A percentile compares a stretch with the other conserved stretches of the same genome.
phyloP scores from a whole-genome alignment of 768 basidiomycete genomes.

The Phaeolepiota aurea region DNA sequence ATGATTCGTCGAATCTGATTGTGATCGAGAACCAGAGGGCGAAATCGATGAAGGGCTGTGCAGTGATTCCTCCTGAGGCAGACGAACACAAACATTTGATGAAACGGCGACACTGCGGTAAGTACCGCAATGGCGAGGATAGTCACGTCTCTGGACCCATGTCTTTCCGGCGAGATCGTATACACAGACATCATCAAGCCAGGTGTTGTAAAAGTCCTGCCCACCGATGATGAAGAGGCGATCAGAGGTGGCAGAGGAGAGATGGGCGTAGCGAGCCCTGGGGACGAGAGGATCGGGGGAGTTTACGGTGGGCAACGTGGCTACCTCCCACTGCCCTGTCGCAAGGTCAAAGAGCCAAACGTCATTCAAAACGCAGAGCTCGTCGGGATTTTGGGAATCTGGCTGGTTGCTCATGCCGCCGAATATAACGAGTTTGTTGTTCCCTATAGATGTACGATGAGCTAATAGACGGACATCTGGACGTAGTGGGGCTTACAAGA shows the following conservation, averaged over 20 bases:
- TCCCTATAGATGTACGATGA: conserved; percentile 45
- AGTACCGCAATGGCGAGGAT: conserved; percentile 91
- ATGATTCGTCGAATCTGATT: neutral
- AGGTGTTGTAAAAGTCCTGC: conserved; percentile 88
- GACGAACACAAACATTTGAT: conserved; percentile 55
- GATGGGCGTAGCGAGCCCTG: conserved; percentile 88
- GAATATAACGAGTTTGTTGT: conserved; percentile 85
- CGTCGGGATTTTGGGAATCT: conserved; percentile 62
- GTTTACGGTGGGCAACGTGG: conserved; percentile 23
- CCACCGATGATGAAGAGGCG: conserved; percentile 90
- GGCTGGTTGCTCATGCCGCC: conserved; percentile 90
- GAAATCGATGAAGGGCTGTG: neutral
- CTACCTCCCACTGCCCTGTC: conserved; percentile 63
- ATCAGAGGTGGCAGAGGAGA: conserved; percentile 80
- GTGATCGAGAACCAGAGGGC: neutral
- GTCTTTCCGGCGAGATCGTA: conserved; percentile 66
- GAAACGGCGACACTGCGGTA: conserved; percentile 92
- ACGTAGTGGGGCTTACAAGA: conserved; percentile 41
- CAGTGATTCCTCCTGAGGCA: conserved; percentile 53
- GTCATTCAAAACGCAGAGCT: conserved; percentile 88
- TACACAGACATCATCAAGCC: conserved; percentile 90
- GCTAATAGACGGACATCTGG: neutral
- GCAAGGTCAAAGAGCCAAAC: conserved; percentile 82
- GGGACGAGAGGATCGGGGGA: conserved; percentile 48
- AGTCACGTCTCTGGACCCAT: conserved; percentile 77